Conservation (phyloP, 225 moss, liverwort and hornwort genomes). For the Sphagnum contortum region DNA sequence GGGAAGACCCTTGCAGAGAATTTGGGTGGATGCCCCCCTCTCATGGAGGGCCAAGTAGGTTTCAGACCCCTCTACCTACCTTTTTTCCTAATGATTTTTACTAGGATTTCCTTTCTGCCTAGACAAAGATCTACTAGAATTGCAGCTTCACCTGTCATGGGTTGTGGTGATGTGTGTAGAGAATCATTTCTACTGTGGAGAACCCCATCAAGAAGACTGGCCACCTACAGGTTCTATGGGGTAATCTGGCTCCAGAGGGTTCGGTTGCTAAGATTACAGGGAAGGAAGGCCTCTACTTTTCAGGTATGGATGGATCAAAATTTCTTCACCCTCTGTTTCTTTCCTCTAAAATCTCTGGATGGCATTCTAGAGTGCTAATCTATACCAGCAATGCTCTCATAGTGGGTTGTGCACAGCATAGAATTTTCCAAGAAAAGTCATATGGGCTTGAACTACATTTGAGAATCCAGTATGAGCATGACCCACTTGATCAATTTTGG, state of each 20-base stretch:
- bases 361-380: too few species aligned
- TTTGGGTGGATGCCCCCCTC: conserved; percentile 52
- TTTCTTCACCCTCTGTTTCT: background rate
- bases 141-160: background rate
- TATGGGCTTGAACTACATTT: too few species aligned
- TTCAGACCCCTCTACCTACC: too few species aligned
- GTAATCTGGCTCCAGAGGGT: conserved; percentile 82
- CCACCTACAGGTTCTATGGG: conserved; percentile 84
- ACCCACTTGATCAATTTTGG: too few species aligned
- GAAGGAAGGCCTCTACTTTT: conserved; percentile 82
- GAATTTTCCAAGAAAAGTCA: too few species aligned
- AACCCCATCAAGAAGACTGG: conserved; percentile 74
- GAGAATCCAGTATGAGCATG: too few species aligned
- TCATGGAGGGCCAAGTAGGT: conserved; percentile 56
- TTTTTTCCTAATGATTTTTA: too few species aligned
- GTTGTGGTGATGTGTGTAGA: conserved; percentile 6
- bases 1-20: conserved; percentile 81
- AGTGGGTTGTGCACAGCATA: too few species aligned
- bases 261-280: conserved; percentile 98
- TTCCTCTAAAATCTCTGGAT: background rate
- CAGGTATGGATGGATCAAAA: conserved; percentile 22
- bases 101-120: too few species aligned
- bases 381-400: too few species aligned
- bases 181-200: conserved; percentile 52
- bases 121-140: too few species aligned